Percentiles rank a stretch among this genome's conserved stretches.
Conservation (phyloP, 805 yeast species). For the Teunomyces atbi region DNA sequence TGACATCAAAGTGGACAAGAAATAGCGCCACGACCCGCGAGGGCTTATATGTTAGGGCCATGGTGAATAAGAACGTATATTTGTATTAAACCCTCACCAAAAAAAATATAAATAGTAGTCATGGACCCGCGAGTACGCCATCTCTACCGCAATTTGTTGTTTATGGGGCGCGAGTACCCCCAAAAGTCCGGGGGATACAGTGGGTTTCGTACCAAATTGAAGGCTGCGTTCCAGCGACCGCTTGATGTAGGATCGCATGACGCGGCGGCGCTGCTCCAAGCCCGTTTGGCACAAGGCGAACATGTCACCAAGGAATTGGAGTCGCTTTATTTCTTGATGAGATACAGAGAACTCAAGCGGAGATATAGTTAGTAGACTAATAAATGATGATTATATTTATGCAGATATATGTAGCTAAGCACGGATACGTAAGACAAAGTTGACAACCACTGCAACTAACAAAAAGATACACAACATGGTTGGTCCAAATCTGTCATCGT, state of each 20-base stretch:
- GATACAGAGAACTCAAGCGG: conserved; percentile 33
- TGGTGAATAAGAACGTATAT: background rate
- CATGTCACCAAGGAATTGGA: conserved; percentile 31
- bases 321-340: conserved; percentile 28
- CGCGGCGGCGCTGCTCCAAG: conserved; percentile 11
- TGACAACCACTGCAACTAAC: conserved; percentile 88
- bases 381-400: background rate
- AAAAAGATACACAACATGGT: conserved; percentile 94
- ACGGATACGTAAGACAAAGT: conserved; percentile 79
- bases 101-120: background rate
- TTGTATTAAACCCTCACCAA: background rate
- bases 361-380: conserved; percentile 26
- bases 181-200: conserved; percentile 26
- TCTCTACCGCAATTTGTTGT: conserved; percentile 26
- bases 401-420: conserved; percentile 29
- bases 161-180: conserved; percentile 39
- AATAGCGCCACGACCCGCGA: conserved; percentile 33
- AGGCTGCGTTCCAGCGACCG: conserved; percentile 18
- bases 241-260: conserved; percentile 16
- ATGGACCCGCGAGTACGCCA: conserved; percentile 25
- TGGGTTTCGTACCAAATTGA: conserved; percentile 20
- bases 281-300: conserved; percentile 24
- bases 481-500: conserved; percentile 98
- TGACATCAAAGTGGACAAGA: conserved; percentile 35
- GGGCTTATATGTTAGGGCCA: conserved; percentile 6